These are phyloP conservation scores for Panaeolus cyanescens DNA, from an alignment of 768 basidiomycete genomes.

Conservation along the genomic window DNA sequence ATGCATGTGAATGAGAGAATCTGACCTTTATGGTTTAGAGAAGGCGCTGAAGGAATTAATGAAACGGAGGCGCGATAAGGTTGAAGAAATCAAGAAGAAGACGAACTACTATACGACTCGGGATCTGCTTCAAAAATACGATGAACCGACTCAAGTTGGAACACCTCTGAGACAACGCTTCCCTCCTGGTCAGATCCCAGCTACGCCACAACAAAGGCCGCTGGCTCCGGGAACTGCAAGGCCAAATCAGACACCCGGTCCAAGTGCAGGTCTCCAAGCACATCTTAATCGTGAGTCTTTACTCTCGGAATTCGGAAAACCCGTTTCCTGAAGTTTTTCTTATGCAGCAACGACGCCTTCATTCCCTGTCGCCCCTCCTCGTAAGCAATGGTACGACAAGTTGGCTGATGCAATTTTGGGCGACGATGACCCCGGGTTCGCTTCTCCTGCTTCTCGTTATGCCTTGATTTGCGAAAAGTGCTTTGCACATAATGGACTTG, in stretches of 20 bases:
- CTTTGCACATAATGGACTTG: conserved; percentile 86
- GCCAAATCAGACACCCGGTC: conserved; percentile 24
- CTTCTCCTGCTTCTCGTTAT: conserved; percentile 57
- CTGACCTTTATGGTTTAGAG: conserved; percentile 48
- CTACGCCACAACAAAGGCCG: conserved; percentile 34
- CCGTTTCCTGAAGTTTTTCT: conserved; percentile 7
- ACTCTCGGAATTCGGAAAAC: neutral
- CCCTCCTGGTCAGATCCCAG: conserved; percentile 25
- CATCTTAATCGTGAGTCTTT: conserved; percentile 27
- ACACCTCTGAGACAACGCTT: conserved; percentile 47
- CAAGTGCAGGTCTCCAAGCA: conserved; percentile 23
- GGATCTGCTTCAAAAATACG: conserved; percentile 88
- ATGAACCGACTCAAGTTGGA: conserved; percentile 49
- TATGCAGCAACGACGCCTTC: conserved; percentile 27
- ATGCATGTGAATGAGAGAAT: neutral
- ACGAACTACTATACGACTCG: conserved; percentile 95
- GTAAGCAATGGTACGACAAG: conserved; percentile 85
- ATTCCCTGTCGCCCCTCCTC: conserved; percentile 46
- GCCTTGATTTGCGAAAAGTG: conserved; percentile 90
- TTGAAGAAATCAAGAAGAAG: conserved; percentile 97
- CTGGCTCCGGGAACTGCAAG: conserved; percentile 20
- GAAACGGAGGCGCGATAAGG: conserved; percentile 78
- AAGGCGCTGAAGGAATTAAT: conserved; percentile 72
- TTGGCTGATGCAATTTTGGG: conserved; percentile 86
- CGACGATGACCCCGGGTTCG: conserved; percentile 58